Percentiles rank a stretch among this genome's conserved stretches.
Conservation (phyloP, 495 filamentous ascomycete species). For the Podospora pseudopauciseta region DNA sequence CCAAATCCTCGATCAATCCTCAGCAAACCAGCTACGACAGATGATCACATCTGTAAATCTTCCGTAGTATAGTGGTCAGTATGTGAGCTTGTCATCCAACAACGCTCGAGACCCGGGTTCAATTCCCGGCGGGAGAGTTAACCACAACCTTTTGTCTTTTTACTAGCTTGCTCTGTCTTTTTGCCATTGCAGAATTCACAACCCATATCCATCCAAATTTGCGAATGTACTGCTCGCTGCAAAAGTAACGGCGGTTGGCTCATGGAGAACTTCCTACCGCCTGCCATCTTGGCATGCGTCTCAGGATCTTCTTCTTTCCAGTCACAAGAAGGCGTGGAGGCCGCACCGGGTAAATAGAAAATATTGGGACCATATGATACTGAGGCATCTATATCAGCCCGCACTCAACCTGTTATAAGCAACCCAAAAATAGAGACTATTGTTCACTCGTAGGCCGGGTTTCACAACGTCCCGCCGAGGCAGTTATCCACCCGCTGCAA, state of each 20-base stretch:
- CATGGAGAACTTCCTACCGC: neutral
- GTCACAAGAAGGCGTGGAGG: neutral
- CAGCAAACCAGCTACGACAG: slow-evolving; percentile 17
- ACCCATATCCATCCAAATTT: too few relatives aligned
- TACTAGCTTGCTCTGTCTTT: too few relatives aligned
- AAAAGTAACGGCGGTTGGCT: too few relatives aligned
- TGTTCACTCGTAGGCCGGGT: neutral
- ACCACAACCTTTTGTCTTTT: slow-evolving; percentile 8
- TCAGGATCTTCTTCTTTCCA: neutral
- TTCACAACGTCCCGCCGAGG: neutral
- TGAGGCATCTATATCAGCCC: neutral
- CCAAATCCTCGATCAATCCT: neutral
- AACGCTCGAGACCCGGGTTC: slow-evolving; percentile 24
- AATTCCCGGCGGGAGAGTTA: slow-evolving; percentile 24
- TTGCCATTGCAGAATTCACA: too few relatives aligned
- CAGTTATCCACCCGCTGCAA: neutral
- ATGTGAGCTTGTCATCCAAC: slow-evolving; percentile 23
- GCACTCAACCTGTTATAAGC: neutral
- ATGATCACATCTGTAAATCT: slow-evolving; percentile 16
- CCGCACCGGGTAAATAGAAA: neutral
- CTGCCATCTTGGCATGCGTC: neutral
- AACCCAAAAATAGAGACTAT: neutral
- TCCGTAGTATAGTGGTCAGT: slow-evolving; percentile 25
- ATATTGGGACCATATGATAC: neutral
- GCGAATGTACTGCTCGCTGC: too few relatives aligned